Percentiles rank a stretch among this genome's conserved stretches.
phyloP scores from a whole-genome alignment of 805 yeast species.

The Barnettozyma pratensis region DNA sequence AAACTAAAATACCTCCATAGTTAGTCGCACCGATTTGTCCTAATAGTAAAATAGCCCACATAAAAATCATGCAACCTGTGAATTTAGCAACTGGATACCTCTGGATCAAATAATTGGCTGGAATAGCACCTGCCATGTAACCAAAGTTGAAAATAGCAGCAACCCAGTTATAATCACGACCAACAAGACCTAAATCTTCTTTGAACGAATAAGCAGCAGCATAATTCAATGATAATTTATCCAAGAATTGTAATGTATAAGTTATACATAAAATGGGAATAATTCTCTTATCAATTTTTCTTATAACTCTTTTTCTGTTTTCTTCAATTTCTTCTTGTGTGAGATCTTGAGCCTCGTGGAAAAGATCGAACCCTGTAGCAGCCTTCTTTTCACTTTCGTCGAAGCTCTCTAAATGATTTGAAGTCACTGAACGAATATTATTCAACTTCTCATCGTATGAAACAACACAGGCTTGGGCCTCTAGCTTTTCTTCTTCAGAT shows the following conservation, averaged over 20 bases:
- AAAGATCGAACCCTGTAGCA: conserved; percentile 4
- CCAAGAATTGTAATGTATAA: conserved; percentile 5
- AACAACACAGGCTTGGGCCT: background rate
- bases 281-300: conserved; percentile 5
- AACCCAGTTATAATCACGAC: conserved; percentile 6
- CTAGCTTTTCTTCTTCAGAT: background rate
- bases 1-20: conserved; percentile 7
- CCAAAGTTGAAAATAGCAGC: conserved; percentile 8
- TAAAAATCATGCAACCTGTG: conserved; percentile 1
- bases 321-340: conserved; percentile 3
- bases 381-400: conserved; percentile 3
- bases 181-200: conserved; percentile 6
- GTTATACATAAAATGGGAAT: conserved; percentile 4
- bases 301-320: background rate
- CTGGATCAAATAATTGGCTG: conserved; percentile 3
- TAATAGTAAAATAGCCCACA: conserved; percentile 4
- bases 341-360: conserved; percentile 7
- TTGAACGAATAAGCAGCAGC: conserved; percentile 6
- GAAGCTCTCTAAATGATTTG: background rate
- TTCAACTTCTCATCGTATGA: conserved; percentile 1
- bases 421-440: background rate
- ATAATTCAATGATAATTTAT: conserved; percentile 4
- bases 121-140: conserved; percentile 7
- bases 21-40: conserved; percentile 5
- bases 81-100: conserved; percentile 5